These are phyloP conservation scores for Starmerella stellata DNA, from an alignment of 805 yeast species.

Conservation along the genomic window DNA sequence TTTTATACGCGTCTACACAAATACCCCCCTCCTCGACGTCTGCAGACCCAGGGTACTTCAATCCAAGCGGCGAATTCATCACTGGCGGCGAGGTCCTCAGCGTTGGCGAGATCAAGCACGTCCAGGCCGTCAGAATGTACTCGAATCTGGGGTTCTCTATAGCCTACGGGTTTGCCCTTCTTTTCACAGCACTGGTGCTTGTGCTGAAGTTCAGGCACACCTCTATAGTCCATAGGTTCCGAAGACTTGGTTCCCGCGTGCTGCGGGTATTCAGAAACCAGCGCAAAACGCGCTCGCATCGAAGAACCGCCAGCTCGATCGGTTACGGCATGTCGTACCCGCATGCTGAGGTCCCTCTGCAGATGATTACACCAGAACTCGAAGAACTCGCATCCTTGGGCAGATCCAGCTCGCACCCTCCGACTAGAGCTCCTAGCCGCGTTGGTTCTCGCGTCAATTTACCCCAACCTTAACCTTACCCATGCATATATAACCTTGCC, in stretches of 20 bases:
- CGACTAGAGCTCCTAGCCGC: slow-evolving; percentile 11
- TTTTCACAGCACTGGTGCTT: neutral
- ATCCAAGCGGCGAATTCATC: slow-evolving; percentile 10
- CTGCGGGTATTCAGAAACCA: neutral
- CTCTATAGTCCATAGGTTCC: neutral
- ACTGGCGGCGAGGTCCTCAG: slow-evolving; percentile 17
- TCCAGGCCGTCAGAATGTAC: neutral
- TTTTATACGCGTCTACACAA: slow-evolving; percentile 64
- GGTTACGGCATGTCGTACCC: slow-evolving; percentile 14
- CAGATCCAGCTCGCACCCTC: slow-evolving; percentile 7
- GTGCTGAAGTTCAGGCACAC: neutral
- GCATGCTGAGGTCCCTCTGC: slow-evolving; percentile 12
- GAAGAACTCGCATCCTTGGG: slow-evolving; percentile 1
- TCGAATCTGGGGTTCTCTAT: neutral
- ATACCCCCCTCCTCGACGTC: slow-evolving; percentile 21
- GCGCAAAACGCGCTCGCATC: neutral
- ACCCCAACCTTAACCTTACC: slow-evolving; percentile 1
- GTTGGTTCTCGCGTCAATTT: slow-evolving; percentile 15
- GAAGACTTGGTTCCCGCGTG: neutral
- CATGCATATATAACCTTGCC: too few species aligned
- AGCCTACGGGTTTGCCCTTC: neutral
- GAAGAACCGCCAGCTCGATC: slow-evolving; percentile 1
- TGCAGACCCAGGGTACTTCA: slow-evolving; percentile 1
- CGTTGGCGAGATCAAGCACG: neutral
- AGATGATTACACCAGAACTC: neutral